Evolutionary conservation across 2,329 filamentous ascomycete species (phyloP), one percentile per base, ranked within the genome.

Genomic region (Epichloe elymi): DNA sequence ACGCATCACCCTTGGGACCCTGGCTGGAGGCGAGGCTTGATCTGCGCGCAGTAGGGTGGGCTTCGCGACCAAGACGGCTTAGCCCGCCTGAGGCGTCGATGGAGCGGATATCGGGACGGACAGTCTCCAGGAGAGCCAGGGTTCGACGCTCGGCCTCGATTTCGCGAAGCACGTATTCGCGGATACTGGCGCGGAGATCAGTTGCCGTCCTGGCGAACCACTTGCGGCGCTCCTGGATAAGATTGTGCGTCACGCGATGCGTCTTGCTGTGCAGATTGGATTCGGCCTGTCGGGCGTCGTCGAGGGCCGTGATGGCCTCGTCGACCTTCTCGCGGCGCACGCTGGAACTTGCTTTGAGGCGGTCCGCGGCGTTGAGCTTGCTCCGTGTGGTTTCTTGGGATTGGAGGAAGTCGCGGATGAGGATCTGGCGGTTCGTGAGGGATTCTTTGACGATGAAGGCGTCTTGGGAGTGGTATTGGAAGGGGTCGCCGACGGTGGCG

Each of bases 371-470:
- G 56, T 83, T 82, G 39, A 93, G 79, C 66, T 89, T 93, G 67
- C 81, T 87, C 55, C 86, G 82, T 1, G 90, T 89, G 20, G 75
- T 75, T 64, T 95, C 86, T 65, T 97, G 90, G 1, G 93, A 90
- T 67, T 96, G 88, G 26, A 95, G 71, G 53, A 97, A 82, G 63
- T 98, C 93, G 53, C 93, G 88, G 42, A 95, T 85, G 19, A 98
- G 78, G 55, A 98, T 95, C 69, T 98, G 93, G 12, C 93, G 86
- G 70, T 98, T 98, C 4, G 93, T 98, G 56, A 98, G 78, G 11
- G 90, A 95, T 65, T 98, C 93, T 68, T 98, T 98, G 58, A 97
- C 93, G 60, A 97, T 95, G 64, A 96, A 95, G 43, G 93, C 88
- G 67, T 98, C 93, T 52, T 88, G 84, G 43, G 89, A 95, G 69